phyloP scores from a whole-genome alignment of 371 early-diverging fungal species.

The Rhizopus arrhizus region DNA sequence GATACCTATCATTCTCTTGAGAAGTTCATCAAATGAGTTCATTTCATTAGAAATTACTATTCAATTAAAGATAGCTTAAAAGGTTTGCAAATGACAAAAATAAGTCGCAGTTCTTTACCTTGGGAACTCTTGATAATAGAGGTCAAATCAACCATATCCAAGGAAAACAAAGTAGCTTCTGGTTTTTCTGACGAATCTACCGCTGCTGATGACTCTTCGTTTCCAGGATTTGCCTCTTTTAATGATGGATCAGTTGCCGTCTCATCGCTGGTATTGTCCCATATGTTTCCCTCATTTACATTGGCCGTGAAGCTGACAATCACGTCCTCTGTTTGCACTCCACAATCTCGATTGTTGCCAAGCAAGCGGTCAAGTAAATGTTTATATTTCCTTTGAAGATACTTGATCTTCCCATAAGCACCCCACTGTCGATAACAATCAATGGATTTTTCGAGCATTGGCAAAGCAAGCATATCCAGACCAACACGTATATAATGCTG shows the following conservation, averaged over 20 bases:
- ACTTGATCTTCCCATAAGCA: constrained; percentile 41
- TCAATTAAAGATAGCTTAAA: not conserved
- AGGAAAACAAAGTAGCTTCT: constrained; percentile 39
- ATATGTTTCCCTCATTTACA: constrained; percentile 15
- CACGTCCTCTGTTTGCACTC: constrained; percentile 41
- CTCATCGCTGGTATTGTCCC: constrained; percentile 32
- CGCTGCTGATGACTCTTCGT: constrained; percentile 15
- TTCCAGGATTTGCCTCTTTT: constrained; percentile 23
- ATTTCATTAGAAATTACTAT: constrained; percentile 52
- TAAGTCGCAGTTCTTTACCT: constrained; percentile 21
- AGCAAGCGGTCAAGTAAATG: not conserved
- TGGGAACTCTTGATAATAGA: constrained; percentile 54
- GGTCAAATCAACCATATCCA: constrained; percentile 52
- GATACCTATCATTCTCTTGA: constrained; percentile 50
- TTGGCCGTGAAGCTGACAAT: constrained; percentile 22
- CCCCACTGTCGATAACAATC: constrained; percentile 43
- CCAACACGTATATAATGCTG: constrained; percentile 32
- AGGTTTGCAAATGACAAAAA: not conserved
- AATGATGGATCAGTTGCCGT: constrained; percentile 29
- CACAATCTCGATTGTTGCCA: constrained; percentile 7
- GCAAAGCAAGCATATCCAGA: constrained; percentile 35
- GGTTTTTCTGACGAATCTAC: not conserved
- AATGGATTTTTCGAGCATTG: constrained; percentile 31
- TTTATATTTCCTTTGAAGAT: constrained; percentile 32
- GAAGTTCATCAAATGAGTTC: constrained; percentile 50